Base-by-base conservation (phyloP, 257 asterid genomes). In the Penstemon eatonii region DNA sequence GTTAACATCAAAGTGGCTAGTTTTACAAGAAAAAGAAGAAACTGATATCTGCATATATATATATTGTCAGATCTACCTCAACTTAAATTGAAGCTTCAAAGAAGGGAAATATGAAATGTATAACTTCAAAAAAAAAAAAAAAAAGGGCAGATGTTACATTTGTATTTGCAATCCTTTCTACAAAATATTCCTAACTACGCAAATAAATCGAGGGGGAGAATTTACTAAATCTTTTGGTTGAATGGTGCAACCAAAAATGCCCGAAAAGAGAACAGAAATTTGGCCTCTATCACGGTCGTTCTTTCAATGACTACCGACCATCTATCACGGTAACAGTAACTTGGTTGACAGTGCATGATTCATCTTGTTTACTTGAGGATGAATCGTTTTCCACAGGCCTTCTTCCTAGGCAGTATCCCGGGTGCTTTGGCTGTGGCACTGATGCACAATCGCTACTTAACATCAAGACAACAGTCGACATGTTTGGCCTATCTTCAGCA, bases 401-500 rank as follows among this genome's bases (percentile, higher is more conserved):
- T 61, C 86, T 75, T 62, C 88, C 91, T 3, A 81, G 67, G 75
- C 89, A 86, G 62, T 81, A 89, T 8, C 91, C 96, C 0, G 96
- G 96, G 63, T 79, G 61, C 64, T 76, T 89, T 45, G 94, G 94
- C 71, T 85, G 88, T 4, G 86, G 81, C 75, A 86, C 76, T 4
- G 86, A 76, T 3, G 76, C 82, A 59, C 41, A 62, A 65, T 76
- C 74, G 6, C 75, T 62, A 4, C 67, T 74, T 10, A 79, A 46
- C 82, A 80, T 79, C 25, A 61, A 49, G n/a, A 76, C 40, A 3
- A 68, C 75, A 3, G 69, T 64, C 15, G 87, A 72, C 80, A 82
- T 82, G 56, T 56, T 73, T 15, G 84, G 87, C 37, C 87, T 68
- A 55, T 82, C 80, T 40, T 73, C 75, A 11, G 87, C 75, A 36